These are phyloP conservation scores for Sporothrix brasiliensis DNA, from an alignment of 2,329 filamentous ascomycete species.

Conservation along the genomic window DNA sequence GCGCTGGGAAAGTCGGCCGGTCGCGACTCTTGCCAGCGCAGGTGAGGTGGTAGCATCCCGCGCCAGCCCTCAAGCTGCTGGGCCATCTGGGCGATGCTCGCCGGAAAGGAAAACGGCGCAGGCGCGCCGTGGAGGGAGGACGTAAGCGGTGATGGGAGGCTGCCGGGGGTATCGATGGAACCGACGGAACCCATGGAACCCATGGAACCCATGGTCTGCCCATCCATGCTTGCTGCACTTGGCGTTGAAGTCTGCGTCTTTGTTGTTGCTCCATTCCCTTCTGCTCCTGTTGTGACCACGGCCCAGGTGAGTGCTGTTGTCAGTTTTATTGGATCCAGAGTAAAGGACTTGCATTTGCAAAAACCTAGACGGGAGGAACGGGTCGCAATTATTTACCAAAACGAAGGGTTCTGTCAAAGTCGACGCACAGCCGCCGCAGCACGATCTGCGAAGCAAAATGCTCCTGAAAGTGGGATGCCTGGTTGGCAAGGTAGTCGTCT, in stretches of 20 bases:
- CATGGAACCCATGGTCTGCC: too few species aligned
- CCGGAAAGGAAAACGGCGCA: slow-evolving; percentile 35
- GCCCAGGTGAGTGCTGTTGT: background rate
- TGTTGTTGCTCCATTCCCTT: background rate
- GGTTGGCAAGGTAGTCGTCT: slow-evolving; percentile 52
- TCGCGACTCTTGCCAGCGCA: slow-evolving; percentile 62
- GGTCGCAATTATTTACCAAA: background rate
- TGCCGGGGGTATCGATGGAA: too few species aligned
- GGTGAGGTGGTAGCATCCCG: slow-evolving; percentile 54
- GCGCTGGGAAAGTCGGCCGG: slow-evolving; percentile 48
- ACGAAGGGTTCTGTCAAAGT: slow-evolving; percentile 48
- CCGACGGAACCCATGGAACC: too few species aligned
- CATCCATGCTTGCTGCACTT: background rate
- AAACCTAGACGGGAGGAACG: background rate
- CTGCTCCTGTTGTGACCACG: background rate
- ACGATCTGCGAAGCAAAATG: slow-evolving; percentile 64
- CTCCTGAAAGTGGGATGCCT: slow-evolving; percentile 58
- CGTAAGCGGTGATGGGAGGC: too few species aligned
- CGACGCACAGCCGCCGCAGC: slow-evolving; percentile 55
- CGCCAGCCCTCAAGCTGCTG: slow-evolving; percentile 62
- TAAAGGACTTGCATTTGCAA: background rate
- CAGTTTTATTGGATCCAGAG: background rate
- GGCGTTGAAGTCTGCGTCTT: background rate
- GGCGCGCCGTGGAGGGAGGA: background rate
- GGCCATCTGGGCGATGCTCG: slow-evolving; percentile 55